Conservation (phyloP, 768 basidiomycete genomes). For the Hydnum rufescens region DNA sequence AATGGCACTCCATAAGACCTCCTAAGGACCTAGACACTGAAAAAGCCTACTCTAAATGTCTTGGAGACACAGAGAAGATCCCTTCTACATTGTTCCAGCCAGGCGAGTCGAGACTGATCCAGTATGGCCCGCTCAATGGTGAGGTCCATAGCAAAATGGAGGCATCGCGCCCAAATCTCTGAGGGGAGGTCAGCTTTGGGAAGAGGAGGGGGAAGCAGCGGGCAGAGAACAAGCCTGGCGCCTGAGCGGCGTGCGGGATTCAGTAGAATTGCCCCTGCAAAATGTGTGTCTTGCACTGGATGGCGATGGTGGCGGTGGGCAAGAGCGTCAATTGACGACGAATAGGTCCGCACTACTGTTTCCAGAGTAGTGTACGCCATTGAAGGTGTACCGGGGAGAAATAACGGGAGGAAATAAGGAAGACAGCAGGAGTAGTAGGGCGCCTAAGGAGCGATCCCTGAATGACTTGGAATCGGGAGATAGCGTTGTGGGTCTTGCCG, state of each 20-base stretch:
- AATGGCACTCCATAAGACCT: background rate
- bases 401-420: too few relatives aligned
- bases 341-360: background rate
- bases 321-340: background rate
- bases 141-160: conserved; percentile 5
- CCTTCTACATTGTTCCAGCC: conserved; percentile 1
- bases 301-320: background rate
- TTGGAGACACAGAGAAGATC: conserved; percentile 24
- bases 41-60: conserved; percentile 18
- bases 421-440: too few relatives aligned
- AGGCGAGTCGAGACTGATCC: background rate
- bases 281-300: background rate
- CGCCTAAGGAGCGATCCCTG: too few relatives aligned
- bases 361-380: background rate
- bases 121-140: background rate
- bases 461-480: too few relatives aligned
- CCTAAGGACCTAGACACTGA: conserved; percentile 16
- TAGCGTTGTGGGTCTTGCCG: too few relatives aligned
- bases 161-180: conserved; percentile 8
- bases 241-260: conserved; percentile 4
- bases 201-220: background rate
- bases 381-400: background rate
- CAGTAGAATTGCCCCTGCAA: conserved; percentile 1
- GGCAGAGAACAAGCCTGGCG: conserved; percentile 1
- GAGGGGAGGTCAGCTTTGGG: conserved; percentile 9